phyloP scores from a whole-genome alignment of 1,284 basidiomycete species.

The Cryptococcus sp. region DNA sequence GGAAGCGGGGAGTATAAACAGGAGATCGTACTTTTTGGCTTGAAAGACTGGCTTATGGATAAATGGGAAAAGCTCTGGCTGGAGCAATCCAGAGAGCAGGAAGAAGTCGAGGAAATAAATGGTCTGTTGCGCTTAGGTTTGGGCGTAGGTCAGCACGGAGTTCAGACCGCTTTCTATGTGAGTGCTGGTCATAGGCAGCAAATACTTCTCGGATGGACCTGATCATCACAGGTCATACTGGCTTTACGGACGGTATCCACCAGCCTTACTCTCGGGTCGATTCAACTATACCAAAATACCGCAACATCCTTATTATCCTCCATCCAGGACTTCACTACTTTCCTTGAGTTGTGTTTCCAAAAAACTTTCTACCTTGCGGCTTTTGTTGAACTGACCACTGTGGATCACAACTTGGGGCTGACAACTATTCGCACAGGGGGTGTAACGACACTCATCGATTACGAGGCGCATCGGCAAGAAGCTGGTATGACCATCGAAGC shows the following conservation, averaged over 20 bases:
- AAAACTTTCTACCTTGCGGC: constrained; percentile 75
- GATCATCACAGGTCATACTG: constrained; percentile 53
- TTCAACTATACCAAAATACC: constrained; percentile 68
- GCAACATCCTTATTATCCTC: constrained; percentile 66
- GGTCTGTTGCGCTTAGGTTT: constrained; percentile 8
- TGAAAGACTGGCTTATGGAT: constrained; percentile 72
- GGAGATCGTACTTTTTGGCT: constrained; percentile 71
- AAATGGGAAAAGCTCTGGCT: constrained; percentile 55
- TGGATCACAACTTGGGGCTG: constrained; percentile 38
- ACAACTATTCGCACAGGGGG: background rate
- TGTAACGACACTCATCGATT: constrained; percentile 45
- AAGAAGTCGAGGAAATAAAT: background rate
- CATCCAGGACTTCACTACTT: constrained; percentile 58
- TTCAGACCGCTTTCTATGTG: constrained; percentile 20
- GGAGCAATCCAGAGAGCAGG: background rate
- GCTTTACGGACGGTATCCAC: constrained; percentile 63
- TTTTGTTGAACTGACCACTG: constrained; percentile 64
- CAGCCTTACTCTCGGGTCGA: constrained; percentile 62
- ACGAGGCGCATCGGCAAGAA: constrained; percentile 18
- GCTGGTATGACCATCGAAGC: constrained; percentile 60
- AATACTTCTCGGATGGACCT: background rate
- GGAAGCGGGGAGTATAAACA: constrained; percentile 65
- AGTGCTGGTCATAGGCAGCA: background rate
- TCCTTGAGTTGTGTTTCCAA: constrained; percentile 66
- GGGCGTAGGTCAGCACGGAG: constrained; percentile 9